Evolutionary conservation across 192 early-diverging fungal species (phyloP).

Genomic region (Funneliformis mosseae): DNA sequence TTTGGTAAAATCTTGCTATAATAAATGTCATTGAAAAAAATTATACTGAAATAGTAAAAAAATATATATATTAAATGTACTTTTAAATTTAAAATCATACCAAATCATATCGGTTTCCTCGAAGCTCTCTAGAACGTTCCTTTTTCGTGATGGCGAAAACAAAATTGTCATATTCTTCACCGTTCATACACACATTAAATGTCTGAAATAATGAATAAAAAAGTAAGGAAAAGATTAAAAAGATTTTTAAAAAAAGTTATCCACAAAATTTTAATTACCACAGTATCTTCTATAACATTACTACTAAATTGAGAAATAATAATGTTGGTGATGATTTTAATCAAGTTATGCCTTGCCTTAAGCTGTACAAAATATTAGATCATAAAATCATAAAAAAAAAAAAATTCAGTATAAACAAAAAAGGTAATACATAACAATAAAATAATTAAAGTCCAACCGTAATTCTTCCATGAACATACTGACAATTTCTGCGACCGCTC

Average conservation of each 20-base stretch:
- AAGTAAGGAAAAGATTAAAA: not conserved
- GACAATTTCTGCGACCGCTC: slow-evolving; percentile 10
- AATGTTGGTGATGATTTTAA: not conserved
- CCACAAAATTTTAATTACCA: not conserved
- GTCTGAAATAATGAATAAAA: not conserved
- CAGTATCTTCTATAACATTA: not conserved
- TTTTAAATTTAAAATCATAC: not conserved
- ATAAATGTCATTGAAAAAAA: not conserved
- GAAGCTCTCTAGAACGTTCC: not conserved
- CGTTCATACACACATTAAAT: not conserved
- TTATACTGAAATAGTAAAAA: not conserved
- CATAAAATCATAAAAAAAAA: too few species aligned
- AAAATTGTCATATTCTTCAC: slow-evolving; percentile 3
- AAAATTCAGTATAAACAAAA: not conserved
- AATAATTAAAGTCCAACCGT: not conserved
- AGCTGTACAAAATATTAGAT: not conserved
- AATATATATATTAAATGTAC: not conserved
- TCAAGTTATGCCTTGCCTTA: not conserved
- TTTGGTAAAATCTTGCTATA: slow-evolving; percentile 3
- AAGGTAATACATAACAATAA: not conserved
- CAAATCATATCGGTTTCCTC: not conserved
- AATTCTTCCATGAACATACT: slow-evolving; percentile 17
- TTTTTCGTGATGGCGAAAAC: slow-evolving; percentile 1
- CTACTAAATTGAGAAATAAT: slow-evolving; percentile 21
- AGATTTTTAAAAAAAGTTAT: not conserved